Base-by-base conservation (phyloP, 1,284 basidiomycete genomes). In the Trichosporon ovoides region DNA sequence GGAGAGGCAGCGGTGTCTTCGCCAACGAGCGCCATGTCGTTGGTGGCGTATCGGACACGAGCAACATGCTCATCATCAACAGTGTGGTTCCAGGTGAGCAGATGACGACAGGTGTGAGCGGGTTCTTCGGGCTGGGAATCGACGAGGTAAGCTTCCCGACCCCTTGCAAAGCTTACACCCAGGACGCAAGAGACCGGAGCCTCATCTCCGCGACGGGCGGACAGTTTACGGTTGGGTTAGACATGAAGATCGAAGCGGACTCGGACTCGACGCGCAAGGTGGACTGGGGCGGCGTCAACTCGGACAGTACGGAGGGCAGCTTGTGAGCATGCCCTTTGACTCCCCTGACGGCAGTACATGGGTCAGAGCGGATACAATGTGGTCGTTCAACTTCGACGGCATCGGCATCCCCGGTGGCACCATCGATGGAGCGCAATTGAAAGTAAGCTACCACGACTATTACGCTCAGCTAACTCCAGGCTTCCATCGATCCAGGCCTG, bases 201-300 rank as follows among this genome's bases (percentile, higher is more conserved):
- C n/a, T n/a, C 51, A 56, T 31, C 65, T 3, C 4, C 5, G 4
- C 9, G 0, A 18, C 31, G 5, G 31, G 37, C 16, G 35, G 46
- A 16, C 33, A 16, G 18, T 63, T 70, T 52, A 68, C 68, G 6
- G n/a, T n/a, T n/a, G n/a, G n/a, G n/a, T n/a, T n/a, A n/a, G n/a
- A n/a, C n/a, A n/a, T n/a, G n/a, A n/a, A n/a, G n/a, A n/a, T n/a
- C n/a, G n/a, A n/a, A n/a, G n/a, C n/a, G n/a, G n/a, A n/a, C 62
- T 76, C 28, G 72, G 73, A 12, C 64, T 74, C 52, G 69, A 74
- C 52, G 65, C 72, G n/a, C 51, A 40, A 9, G 55, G 52, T 38
- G 54, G 72, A 76, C 57, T 77, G 74, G 74, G 76, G 76, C 7
- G 76, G 67, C 10, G 71, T n/a, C n/a, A n/a, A n/a, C n/a, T n/a